phyloP scores from a whole-genome alignment of 371 early-diverging fungal genomes.

The Lichtheimia ornata region DNA sequence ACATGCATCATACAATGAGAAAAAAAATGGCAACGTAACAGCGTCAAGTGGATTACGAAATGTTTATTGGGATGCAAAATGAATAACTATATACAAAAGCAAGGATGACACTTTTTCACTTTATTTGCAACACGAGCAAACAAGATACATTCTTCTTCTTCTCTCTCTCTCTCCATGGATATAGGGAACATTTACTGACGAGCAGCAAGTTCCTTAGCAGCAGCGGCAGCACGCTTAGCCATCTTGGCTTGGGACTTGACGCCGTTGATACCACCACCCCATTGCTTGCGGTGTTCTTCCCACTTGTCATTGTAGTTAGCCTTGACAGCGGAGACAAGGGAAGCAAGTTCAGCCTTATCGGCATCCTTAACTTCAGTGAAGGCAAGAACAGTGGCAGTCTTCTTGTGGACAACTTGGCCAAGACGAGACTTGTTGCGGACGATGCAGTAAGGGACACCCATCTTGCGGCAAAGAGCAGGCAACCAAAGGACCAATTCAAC shows the following conservation, averaged over 20 bases:
- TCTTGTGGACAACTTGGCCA: constrained; percentile 98
- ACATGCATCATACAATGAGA: too few relatives aligned
- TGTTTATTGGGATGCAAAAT: too few relatives aligned
- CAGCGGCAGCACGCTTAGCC: constrained; percentile 75
- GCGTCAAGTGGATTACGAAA: too few relatives aligned
- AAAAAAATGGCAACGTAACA: too few relatives aligned
- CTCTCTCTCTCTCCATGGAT: too few relatives aligned
- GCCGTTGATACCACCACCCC: constrained; percentile 99
- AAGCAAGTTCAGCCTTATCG: constrained; percentile 92
- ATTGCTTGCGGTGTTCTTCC: constrained; percentile 87
- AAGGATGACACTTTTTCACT: too few relatives aligned
- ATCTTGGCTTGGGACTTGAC: constrained; percentile 85
- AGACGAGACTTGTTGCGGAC: constrained; percentile 98
- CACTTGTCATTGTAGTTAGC: constrained; percentile 91
- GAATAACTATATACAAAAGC: too few relatives aligned
- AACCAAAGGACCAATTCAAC: constrained; percentile 99
- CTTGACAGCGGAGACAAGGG: constrained; percentile 91
- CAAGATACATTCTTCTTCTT: too few relatives aligned
- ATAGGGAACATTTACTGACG: constrained; percentile 38
- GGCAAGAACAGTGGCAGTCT: constrained; percentile 97
- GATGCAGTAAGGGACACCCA: constrained; percentile 99
- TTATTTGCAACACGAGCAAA: too few relatives aligned
- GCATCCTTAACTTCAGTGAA: constrained; percentile 94
- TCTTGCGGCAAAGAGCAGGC: constrained; percentile 99
- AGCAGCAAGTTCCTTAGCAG: constrained; percentile 67